Evolutionary conservation across 192 early-diverging fungal genomes (phyloP).

Genomic region (Linnemannia zychae): DNA sequence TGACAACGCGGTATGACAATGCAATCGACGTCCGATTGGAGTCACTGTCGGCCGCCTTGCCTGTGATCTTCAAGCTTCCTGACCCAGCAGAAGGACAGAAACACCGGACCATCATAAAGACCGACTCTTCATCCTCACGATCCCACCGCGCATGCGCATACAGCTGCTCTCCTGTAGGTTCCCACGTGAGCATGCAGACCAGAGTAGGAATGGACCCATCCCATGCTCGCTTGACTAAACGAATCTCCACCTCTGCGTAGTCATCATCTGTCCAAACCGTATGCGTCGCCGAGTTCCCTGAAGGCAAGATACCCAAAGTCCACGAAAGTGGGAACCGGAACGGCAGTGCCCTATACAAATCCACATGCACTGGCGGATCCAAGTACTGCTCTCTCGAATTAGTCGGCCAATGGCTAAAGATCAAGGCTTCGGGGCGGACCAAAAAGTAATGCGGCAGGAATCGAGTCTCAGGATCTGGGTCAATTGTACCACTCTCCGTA

Average conservation of each 20-base stretch:
- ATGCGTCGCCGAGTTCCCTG: neutral
- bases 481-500: constrained; percentile 5
- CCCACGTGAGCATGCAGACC: constrained; percentile 11
- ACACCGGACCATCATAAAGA: constrained; percentile 18
- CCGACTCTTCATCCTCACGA: constrained; percentile 23
- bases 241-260: constrained; percentile 32
- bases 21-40: neutral
- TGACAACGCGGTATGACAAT: constrained; percentile 29
- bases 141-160: constrained; percentile 10
- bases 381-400: constrained; percentile 61
- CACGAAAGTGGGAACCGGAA: constrained; percentile 3
- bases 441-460: constrained; percentile 67
- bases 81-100: constrained; percentile 31
- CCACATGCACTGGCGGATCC: constrained; percentile 47
- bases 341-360: constrained; percentile 18
- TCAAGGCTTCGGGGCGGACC: constrained; percentile 56
- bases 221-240: constrained; percentile 14
- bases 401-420: constrained; percentile 65
- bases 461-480: constrained; percentile 12
- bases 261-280: constrained; percentile 29
- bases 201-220: neutral
- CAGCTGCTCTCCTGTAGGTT: neutral
- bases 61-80: constrained; percentile 9
- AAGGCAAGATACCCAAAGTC: constrained; percentile 8
- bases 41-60: neutral